Evolutionary conservation across 306 rosid species (phyloP).

Genomic region (Prosopis cineraria): DNA sequence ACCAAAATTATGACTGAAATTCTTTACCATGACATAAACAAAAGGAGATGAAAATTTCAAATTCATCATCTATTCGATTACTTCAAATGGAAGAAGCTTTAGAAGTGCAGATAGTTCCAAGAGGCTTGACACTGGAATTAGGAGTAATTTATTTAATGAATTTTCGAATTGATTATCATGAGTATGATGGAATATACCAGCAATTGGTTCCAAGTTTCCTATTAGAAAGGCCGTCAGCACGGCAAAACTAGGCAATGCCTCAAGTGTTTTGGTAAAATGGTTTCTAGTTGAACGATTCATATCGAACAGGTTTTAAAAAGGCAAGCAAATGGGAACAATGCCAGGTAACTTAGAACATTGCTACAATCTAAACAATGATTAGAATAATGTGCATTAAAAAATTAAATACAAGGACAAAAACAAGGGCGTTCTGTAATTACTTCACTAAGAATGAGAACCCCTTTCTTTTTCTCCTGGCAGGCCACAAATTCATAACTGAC

Average conservation of each 20-base stretch:
- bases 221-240: background rate
- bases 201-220: background rate
- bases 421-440: slow-evolving; percentile 46
- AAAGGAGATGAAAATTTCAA: slow-evolving; percentile 12
- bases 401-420: slow-evolving; percentile 24
- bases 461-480: slow-evolving; percentile 86
- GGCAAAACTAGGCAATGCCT: background rate
- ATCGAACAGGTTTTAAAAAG: background rate
- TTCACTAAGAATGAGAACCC: slow-evolving; percentile 88
- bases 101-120: slow-evolving; percentile 4
- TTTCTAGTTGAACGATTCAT: background rate
- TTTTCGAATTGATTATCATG: slow-evolving; percentile 7
- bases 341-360: background rate
- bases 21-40: background rate
- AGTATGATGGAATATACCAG: background rate
- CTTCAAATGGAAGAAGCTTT: slow-evolving; percentile 9
- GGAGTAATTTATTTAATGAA: background rate
- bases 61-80: slow-evolving; percentile 3
- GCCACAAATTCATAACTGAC: slow-evolving; percentile 94
- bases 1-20: background rate
- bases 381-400: slow-evolving; percentile 16
- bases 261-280: background rate
- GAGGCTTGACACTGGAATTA: slow-evolving; percentile 3
- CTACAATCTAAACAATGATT: background rate
- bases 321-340: background rate